Evolutionary conservation across 495 filamentous ascomycete species (phyloP).

Genomic region (Letharia columbiana): DNA sequence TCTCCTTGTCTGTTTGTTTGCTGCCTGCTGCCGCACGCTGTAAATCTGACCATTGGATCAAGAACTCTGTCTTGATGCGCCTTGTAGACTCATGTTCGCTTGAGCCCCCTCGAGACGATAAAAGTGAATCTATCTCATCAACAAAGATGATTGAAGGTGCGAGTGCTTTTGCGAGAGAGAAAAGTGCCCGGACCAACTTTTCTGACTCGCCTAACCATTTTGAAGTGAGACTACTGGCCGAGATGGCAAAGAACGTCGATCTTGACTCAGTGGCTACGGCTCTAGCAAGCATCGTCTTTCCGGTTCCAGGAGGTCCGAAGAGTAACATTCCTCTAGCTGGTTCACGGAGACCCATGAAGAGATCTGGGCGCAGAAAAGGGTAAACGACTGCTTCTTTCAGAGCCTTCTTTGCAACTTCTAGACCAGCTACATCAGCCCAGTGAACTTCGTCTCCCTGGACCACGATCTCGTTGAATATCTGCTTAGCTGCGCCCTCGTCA

Average conservation of each 20-base stretch:
- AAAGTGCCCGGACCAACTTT: slow-evolving; percentile 95
- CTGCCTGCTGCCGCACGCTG: slow-evolving; percentile 85
- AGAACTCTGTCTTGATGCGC: slow-evolving; percentile 93
- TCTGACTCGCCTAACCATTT: slow-evolving; percentile 98
- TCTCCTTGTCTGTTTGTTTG: slow-evolving; percentile 60
- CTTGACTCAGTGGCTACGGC: slow-evolving; percentile 92
- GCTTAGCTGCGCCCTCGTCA: slow-evolving; percentile 72
- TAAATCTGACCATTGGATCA: slow-evolving; percentile 95
- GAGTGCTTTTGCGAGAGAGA: slow-evolving; percentile 96
- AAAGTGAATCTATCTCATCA: slow-evolving; percentile 93
- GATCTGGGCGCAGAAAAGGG: slow-evolving; percentile 88
- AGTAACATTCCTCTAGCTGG: slow-evolving; percentile 92
- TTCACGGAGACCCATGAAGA: slow-evolving; percentile 92
- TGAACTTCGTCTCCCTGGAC: slow-evolving; percentile 89
- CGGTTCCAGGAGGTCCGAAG: slow-evolving; percentile 93
- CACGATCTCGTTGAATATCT: slow-evolving; percentile 95
- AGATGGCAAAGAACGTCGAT: slow-evolving; percentile 97
- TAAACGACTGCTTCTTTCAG: slow-evolving; percentile 97
- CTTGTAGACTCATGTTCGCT: slow-evolving; percentile 90
- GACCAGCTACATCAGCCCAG: slow-evolving; percentile 89
- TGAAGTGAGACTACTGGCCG: slow-evolving; percentile 82
- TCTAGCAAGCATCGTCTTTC: slow-evolving; percentile 95
- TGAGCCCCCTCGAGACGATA: slow-evolving; percentile 72
- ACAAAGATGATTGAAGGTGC: slow-evolving; percentile 98
- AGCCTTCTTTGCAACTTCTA: slow-evolving; percentile 84